Evolutionary conservation across 805 yeast genomes (phyloP).

Genomic region (Starmerella kuoi): DNA sequence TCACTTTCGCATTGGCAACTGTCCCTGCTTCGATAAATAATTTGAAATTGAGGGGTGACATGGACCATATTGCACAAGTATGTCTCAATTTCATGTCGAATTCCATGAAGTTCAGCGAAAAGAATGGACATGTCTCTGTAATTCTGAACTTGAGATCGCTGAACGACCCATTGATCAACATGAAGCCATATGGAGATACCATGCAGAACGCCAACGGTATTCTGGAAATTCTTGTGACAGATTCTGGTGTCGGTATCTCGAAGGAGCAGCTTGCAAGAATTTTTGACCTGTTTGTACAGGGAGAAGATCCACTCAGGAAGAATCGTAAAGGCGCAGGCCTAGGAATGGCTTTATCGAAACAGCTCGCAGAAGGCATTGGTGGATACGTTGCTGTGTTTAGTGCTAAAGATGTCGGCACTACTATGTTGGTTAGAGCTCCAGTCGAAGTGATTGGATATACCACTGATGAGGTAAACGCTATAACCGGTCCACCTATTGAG

Average conservation of each 20-base stretch:
- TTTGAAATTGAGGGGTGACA: constrained; percentile 66
- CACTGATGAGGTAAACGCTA: background rate
- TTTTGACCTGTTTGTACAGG: constrained; percentile 94
- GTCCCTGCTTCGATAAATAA: constrained; percentile 38
- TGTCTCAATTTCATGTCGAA: constrained; percentile 87
- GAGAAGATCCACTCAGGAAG: constrained; percentile 85
- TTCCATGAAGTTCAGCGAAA: constrained; percentile 83
- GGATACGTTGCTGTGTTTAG: constrained; percentile 48
- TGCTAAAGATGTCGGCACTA: constrained; percentile 25
- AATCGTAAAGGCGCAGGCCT: constrained; percentile 94
- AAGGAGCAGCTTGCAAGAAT: constrained; percentile 67
- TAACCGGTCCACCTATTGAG: constrained; percentile 17
- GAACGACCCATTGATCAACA: constrained; percentile 11
- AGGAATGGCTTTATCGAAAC: constrained; percentile 80
- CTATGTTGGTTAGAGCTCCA: constrained; percentile 21
- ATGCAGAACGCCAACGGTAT: constrained; percentile 12
- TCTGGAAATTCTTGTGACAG: constrained; percentile 63
- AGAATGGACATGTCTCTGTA: constrained; percentile 29
- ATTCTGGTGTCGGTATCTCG: constrained; percentile 90
- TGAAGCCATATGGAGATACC: constrained; percentile 8
- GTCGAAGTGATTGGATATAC: constrained; percentile 10
- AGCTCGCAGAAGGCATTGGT: constrained; percentile 78
- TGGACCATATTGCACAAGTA: constrained; percentile 79
- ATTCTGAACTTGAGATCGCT: constrained; percentile 12
- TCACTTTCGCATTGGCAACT: constrained; percentile 49